Percentiles rank a stretch among this genome's conserved stretches.
Conservation (phyloP, 352 stramenopile genomes). For the Phytophthora citrophthora region DNA sequence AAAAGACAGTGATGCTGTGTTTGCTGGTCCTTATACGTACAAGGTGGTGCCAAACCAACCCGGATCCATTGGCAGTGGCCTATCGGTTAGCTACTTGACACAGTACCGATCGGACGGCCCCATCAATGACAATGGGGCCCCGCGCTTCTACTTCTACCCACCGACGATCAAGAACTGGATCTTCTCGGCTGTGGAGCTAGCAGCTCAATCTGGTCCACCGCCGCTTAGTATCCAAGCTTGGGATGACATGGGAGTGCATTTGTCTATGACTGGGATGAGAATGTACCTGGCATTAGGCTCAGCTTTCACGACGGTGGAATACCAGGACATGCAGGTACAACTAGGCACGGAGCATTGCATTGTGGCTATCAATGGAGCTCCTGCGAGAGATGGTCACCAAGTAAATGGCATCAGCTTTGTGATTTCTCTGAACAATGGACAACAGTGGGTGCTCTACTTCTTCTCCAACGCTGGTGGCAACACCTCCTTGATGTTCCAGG, state of each 20-base stretch:
- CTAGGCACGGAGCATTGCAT: slow-evolving; percentile 72
- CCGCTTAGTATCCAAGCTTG: slow-evolving; percentile 64
- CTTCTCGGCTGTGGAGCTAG: slow-evolving; percentile 68
- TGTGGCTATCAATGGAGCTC: slow-evolving; percentile 60
- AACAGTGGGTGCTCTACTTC: slow-evolving; percentile 78
- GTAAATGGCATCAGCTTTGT: slow-evolving; percentile 54
- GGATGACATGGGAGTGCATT: slow-evolving; percentile 77
- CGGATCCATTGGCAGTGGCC: slow-evolving; percentile 45
- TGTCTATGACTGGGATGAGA: slow-evolving; percentile 49
- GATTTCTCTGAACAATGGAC: slow-evolving; percentile 77
- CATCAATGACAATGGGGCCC: slow-evolving; percentile 80
- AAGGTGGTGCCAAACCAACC: slow-evolving; percentile 46
- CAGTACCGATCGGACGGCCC: slow-evolving; percentile 76
- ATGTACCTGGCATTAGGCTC: slow-evolving; percentile 76
- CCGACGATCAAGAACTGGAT: slow-evolving; percentile 77
- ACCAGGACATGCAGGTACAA: slow-evolving; percentile 67
- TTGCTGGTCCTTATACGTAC: slow-evolving; percentile 76
- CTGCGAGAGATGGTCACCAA: slow-evolving; percentile 39
- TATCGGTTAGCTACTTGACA: slow-evolving; percentile 74
- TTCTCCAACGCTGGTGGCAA: slow-evolving; percentile 38
- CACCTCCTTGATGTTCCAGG: slow-evolving; percentile 43
- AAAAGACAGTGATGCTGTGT: slow-evolving; percentile 75
- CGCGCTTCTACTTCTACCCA: slow-evolving; percentile 86
- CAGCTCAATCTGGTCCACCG: slow-evolving; percentile 3
- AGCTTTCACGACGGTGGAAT: slow-evolving; percentile 80